Evolutionary conservation across 345 rosid genomes (phyloP), one percentile per base, ranked within the genome.

Genomic region (Populus davidiana): DNA sequence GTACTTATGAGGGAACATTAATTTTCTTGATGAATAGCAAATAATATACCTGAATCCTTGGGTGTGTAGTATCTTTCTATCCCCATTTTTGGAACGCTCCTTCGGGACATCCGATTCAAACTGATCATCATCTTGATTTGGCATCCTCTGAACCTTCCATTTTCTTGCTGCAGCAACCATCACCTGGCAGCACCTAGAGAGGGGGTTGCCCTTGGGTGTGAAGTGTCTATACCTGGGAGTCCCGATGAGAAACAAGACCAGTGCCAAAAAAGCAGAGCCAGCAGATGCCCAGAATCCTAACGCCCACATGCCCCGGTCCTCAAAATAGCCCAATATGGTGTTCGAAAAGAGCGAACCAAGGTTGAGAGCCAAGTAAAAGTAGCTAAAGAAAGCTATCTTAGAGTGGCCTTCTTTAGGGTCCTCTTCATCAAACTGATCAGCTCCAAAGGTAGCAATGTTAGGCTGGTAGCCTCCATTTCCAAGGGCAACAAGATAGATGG

Each of bases 321-420:
- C 81, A 44, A 73, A 78, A 44, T 81, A 81, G 2, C 81, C 76
- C 64, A 81, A 74, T 20, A 81, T 65, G 25, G 84, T 81, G 72
- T 81, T 78, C 38, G 84, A 81, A 66, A 81, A 81, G 67, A 81
- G 81, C 18, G 84, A 78, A n/a, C 84, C 84, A 8, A 81, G 84
- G 74, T 78, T 81, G 20, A 81, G 52, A 41, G 84, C 81, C 76
- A 81, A 33, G 41, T 81, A 81, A 49, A 81, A 81, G 75, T 77
- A 81, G 78, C 84, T 81, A 27, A 81, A 81, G 72, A 81, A 81
- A 18, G 84, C 75, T 33, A 78, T 41, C 39, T 81, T 81, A 25
- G 78, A 69, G 77, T 54, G 69, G 21, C 50, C 69, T 67, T 79
- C 81, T 11, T 79, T 13, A 2, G 44, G 69, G 68, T 73, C 23